A percentile compares a stretch with the other conserved stretches of the same genome.
phyloP scores from a whole-genome alignment of 139 green algal genomes.

The Coelastrella sp. region DNA sequence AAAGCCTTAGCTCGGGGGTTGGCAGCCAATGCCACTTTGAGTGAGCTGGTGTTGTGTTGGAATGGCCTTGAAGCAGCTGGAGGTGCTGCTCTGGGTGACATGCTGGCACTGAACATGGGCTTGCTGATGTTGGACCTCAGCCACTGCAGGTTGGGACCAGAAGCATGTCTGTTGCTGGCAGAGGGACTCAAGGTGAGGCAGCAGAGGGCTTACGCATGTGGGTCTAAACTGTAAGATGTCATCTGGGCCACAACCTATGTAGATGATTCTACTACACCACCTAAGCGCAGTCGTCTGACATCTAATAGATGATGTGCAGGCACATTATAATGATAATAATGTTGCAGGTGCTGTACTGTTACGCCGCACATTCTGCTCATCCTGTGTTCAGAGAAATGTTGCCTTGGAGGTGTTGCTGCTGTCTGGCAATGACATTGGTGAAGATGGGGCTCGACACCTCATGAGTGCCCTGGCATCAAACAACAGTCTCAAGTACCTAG shows the following conservation, averaged over 20 bases:
- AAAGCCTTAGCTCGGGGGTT: conserved; percentile 58
- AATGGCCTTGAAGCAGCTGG: conserved; percentile 71
- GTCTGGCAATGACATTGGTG: conserved; percentile 70
- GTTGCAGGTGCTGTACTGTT: too few relatives aligned
- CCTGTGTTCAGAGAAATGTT: conserved; percentile 40
- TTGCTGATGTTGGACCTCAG: conserved; percentile 72
- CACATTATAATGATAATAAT: neutral
- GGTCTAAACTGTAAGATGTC: too few relatives aligned
- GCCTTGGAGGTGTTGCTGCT: conserved; percentile 53
- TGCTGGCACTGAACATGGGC: conserved; percentile 49
- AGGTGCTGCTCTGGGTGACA: conserved; percentile 42
- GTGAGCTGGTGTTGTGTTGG: conserved; percentile 66
- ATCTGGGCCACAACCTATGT: too few relatives aligned
- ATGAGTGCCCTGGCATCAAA: conserved; percentile 75
- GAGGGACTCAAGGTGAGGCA: conserved; percentile 60
- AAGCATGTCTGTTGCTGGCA: conserved; percentile 67
- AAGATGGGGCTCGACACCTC: conserved; percentile 73
- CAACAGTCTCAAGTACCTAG: conserved; percentile 70
- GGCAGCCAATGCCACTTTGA: conserved; percentile 61
- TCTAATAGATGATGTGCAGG: neutral
- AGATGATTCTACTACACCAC: too few relatives aligned
- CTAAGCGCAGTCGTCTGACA: too few relatives aligned
- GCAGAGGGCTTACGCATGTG: too few relatives aligned
- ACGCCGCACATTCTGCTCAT: too few relatives aligned
- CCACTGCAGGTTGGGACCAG: conserved; percentile 59